Evolutionary conservation across 2,329 filamentous ascomycete species (phyloP).

Genomic region (Arthrobotrys iridis): DNA sequence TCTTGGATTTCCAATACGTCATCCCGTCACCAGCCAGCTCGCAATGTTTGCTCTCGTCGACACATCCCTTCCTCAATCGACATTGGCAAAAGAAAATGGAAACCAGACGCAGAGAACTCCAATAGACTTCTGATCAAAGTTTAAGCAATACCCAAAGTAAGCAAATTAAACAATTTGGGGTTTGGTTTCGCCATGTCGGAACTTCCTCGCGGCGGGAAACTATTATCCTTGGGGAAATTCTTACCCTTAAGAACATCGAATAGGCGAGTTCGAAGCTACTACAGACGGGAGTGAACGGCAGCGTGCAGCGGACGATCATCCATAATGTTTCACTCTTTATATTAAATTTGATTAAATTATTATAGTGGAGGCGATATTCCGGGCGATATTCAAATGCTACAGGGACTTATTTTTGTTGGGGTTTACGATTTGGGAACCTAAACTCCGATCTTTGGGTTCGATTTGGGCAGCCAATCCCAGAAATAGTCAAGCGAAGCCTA

Average conservation of each 20-base stretch:
- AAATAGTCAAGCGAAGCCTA: constrained; percentile 44
- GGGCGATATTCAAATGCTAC: not conserved
- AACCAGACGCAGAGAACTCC: not conserved
- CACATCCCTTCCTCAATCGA: constrained; percentile 28
- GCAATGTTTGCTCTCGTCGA: not conserved
- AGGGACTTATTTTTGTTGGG: not conserved
- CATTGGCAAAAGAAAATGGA: not conserved
- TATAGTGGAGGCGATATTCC: not conserved
- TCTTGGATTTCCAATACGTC: constrained; percentile 22
- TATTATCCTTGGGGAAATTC: constrained; percentile 6
- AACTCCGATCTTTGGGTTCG: constrained; percentile 24
- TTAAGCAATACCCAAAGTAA: not conserved
- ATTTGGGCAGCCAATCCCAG: constrained; percentile 22
- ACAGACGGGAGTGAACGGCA: not conserved
- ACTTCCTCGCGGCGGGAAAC: constrained; percentile 16
- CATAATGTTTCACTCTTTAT: not conserved
- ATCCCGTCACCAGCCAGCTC: constrained; percentile 23
- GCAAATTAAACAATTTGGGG: not conserved
- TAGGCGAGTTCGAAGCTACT: not conserved
- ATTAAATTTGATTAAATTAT: not conserved
- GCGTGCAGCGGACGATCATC: not conserved
- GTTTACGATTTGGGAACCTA: not conserved
- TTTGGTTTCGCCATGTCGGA: constrained; percentile 26
- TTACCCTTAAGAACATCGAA: not conserved
- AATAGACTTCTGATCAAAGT: not conserved